Conservation (phyloP, 768 basidiomycete genomes). For the Boletellus sp. region DNA sequence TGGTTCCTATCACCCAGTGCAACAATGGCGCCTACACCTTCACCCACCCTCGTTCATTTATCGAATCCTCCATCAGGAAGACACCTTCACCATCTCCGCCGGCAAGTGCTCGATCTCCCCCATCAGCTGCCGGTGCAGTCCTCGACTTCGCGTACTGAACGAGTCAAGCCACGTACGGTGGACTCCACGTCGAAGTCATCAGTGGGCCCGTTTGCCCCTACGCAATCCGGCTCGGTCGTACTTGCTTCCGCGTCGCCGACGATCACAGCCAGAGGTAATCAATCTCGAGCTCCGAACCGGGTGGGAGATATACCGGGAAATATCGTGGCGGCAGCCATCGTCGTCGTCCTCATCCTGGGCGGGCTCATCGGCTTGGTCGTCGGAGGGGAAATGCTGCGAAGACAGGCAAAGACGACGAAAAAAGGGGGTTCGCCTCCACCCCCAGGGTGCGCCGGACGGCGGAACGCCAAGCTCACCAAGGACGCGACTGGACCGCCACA, state of each 20-base stretch:
- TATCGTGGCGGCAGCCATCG: slow-evolving; percentile 18
- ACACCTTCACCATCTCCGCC: slow-evolving; percentile 15
- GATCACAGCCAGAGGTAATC: background rate
- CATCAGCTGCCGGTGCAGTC: slow-evolving; percentile 1
- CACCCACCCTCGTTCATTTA: slow-evolving; percentile 1
- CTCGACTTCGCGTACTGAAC: background rate
- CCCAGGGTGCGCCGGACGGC: background rate
- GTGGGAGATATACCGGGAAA: slow-evolving; percentile 16
- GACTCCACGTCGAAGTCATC: slow-evolving; percentile 9
- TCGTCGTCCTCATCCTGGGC: slow-evolving; percentile 27
- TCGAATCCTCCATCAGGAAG: slow-evolving; percentile 4
- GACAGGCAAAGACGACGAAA: slow-evolving; percentile 3
- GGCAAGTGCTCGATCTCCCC: slow-evolving; percentile 6
- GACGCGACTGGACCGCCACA: background rate
- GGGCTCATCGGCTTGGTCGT: slow-evolving; percentile 25
- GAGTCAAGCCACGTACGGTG: slow-evolving; percentile 5
- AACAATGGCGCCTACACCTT: slow-evolving; percentile 23
- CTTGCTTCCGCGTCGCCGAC: slow-evolving; percentile 7
- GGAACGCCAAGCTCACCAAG: slow-evolving; percentile 5
- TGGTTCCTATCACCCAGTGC: background rate
- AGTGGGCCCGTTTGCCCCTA: background rate
- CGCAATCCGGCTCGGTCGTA: slow-evolving; percentile 3
- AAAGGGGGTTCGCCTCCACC: background rate
- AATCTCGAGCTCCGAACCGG: slow-evolving; percentile 3
- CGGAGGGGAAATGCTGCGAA: slow-evolving; percentile 27